Percentiles rank a stretch among this genome's conserved stretches.
Conservation (phyloP, 768 basidiomycete genomes). For the Auricularia heimuer region DNA sequence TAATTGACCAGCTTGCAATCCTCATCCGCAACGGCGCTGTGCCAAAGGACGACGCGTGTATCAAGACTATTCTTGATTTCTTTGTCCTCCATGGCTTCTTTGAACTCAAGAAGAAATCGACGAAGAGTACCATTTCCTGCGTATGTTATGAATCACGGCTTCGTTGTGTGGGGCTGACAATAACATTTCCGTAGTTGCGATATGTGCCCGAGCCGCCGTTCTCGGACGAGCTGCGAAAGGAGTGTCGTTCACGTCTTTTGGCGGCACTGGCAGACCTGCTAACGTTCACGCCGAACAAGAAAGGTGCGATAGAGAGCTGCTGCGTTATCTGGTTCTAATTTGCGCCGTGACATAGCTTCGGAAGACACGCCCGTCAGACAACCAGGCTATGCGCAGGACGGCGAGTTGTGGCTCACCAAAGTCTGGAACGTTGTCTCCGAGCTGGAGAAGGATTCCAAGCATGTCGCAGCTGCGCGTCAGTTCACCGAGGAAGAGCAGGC, state of each 20-base stretch:
- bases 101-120: slow-evolving; percentile 57
- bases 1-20: slow-evolving; percentile 72
- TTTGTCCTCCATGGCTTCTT: slow-evolving; percentile 76
- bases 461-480: slow-evolving; percentile 43
- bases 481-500: slow-evolving; percentile 44
- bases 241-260: slow-evolving; percentile 62
- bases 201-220: slow-evolving; percentile 54
- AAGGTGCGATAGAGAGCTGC: slow-evolving; percentile 29
- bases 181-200: slow-evolving; percentile 39
- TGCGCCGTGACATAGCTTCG: slow-evolving; percentile 12
- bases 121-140: slow-evolving; percentile 36
- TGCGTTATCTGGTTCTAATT: not conserved
- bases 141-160: not conserved
- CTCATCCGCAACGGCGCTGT: slow-evolving; percentile 72
- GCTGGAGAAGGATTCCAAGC: slow-evolving; percentile 61
- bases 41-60: slow-evolving; percentile 72
- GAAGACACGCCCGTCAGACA: slow-evolving; percentile 45
- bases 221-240: slow-evolving; percentile 58
- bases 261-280: slow-evolving; percentile 67
- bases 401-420: slow-evolving; percentile 71
- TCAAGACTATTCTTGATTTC: slow-evolving; percentile 69
- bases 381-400: slow-evolving; percentile 56
- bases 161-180: slow-evolving; percentile 9
- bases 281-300: slow-evolving; percentile 41
- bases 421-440: slow-evolving; percentile 31